These are phyloP conservation scores for Hortaea werneckii DNA, from an alignment of 2,329 filamentous ascomycete species.

Conservation along the genomic window DNA sequence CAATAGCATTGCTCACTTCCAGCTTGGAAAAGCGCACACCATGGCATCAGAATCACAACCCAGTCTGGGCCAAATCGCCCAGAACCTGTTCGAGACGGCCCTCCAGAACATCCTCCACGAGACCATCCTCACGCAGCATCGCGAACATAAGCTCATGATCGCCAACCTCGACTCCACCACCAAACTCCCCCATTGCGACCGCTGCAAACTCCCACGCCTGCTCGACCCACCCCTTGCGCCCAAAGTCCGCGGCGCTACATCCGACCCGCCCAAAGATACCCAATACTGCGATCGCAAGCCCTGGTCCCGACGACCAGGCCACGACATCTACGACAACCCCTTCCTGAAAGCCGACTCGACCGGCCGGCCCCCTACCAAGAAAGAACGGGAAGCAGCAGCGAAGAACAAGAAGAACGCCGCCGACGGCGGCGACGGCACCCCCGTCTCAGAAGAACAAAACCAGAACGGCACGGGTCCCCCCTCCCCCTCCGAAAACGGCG, in stretches of 20 bases:
- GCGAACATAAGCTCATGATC: slow-evolving; percentile 66
- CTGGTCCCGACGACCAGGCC: slow-evolving; percentile 64
- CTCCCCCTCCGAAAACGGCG: slow-evolving; percentile 20
- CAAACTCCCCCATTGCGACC: slow-evolving; percentile 60
- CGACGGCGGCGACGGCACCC: slow-evolving; percentile 35
- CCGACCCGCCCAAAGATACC: slow-evolving; percentile 31
- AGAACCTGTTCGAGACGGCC: slow-evolving; percentile 61
- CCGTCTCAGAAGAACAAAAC: slow-evolving; percentile 31
- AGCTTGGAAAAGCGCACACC: neutral
- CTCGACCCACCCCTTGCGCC: slow-evolving; percentile 56
- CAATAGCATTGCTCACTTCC: too few species aligned
- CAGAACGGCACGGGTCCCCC: slow-evolving; percentile 22
- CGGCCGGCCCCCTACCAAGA: slow-evolving; percentile 51
- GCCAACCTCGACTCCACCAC: slow-evolving; percentile 65
- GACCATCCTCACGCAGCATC: slow-evolving; percentile 63
- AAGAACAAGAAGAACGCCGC: slow-evolving; percentile 32
- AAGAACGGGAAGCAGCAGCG: slow-evolving; percentile 54
- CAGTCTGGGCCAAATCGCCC: slow-evolving; percentile 29
- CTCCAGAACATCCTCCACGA: slow-evolving; percentile 70
- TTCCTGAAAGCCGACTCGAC: slow-evolving; percentile 60
- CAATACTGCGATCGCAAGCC: slow-evolving; percentile 73
- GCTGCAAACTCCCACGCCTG: slow-evolving; percentile 64
- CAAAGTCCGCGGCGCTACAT: slow-evolving; percentile 21
- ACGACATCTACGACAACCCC: slow-evolving; percentile 74
- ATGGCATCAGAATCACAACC: neutral